Evolutionary conservation across 2,329 filamentous ascomycete genomes (phyloP).

Genomic region (Dothideomycetes sp.): DNA sequence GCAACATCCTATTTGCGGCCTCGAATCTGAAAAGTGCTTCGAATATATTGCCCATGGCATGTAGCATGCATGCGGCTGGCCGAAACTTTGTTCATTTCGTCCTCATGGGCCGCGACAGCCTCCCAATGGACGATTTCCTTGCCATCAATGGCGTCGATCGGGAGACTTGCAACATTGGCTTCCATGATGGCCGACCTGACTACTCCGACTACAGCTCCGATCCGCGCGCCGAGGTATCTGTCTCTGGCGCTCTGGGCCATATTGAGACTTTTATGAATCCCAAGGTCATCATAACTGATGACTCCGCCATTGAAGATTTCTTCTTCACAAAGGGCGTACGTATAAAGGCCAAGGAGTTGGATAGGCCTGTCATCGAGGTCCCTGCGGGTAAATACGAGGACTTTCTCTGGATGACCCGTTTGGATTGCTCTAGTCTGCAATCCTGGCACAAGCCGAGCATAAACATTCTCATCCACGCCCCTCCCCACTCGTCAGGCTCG

Average conservation of each 20-base stretch:
- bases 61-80: conserved; percentile 64
- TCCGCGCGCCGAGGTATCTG: conserved; percentile 53
- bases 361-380: conserved; percentile 62
- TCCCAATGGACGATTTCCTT: conserved; percentile 58
- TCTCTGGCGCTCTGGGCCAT: conserved; percentile 56
- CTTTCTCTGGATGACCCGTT: conserved; percentile 64
- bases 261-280: conserved; percentile 66
- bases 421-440: conserved; percentile 61
- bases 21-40: conserved; percentile 64
- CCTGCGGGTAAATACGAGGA: conserved; percentile 52
- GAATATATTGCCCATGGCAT: conserved; percentile 68
- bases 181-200: conserved; percentile 69
- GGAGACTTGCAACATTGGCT: conserved; percentile 51
- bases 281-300: conserved; percentile 64
- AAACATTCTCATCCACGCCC: conserved; percentile 75
- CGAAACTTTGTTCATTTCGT: conserved; percentile 72
- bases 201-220: conserved; percentile 59
- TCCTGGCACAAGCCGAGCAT: conserved; percentile 70
- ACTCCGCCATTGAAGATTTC: conserved; percentile 51
- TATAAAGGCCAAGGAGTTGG: conserved; percentile 40
- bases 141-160: conserved; percentile 69
- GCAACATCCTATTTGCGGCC: conserved; percentile 69
- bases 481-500: conserved; percentile 58
- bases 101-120: conserved; percentile 61
- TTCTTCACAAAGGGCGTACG: conserved; percentile 56